Conservation (phyloP, 768 basidiomycete genomes). For the Tricholoma terreum region DNA sequence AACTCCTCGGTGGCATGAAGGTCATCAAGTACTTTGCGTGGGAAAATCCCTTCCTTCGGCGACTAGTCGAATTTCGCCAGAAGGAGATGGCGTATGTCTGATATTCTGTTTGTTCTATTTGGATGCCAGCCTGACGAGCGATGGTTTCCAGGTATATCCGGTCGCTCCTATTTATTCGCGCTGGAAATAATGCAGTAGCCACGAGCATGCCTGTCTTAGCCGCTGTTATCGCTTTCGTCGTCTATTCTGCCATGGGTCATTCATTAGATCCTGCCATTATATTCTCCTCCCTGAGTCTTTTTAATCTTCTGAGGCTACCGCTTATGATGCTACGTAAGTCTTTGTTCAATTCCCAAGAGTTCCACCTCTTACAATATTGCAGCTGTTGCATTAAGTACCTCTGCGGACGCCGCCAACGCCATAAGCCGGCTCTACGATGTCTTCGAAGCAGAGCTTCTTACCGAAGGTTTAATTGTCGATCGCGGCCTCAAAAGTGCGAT, state of each 20-base stretch:
- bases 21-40: constrained; percentile 92
- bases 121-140: background rate
- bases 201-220: constrained; percentile 75
- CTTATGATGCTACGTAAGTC: constrained; percentile 66
- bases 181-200: constrained; percentile 66
- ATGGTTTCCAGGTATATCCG: constrained; percentile 52
- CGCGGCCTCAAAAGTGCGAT: constrained; percentile 56
- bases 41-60: constrained; percentile 77
- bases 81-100: constrained; percentile 64
- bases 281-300: constrained; percentile 55
- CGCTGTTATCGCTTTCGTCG: constrained; percentile 72
- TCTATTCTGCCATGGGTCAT: constrained; percentile 57
- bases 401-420: constrained; percentile 83
- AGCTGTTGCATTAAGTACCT: constrained; percentile 73
- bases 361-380: constrained; percentile 1
- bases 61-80: constrained; percentile 65
- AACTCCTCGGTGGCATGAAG: constrained; percentile 85
- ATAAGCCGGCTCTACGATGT: constrained; percentile 71
- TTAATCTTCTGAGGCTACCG: constrained; percentile 69
- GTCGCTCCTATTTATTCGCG: constrained; percentile 59
- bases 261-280: constrained; percentile 49
- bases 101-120: background rate
- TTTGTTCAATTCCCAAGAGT: background rate
- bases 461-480: constrained; percentile 56
- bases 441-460: constrained; percentile 78